Evolutionary conservation across 306 rosid species (phyloP), one percentile per base, ranked within the genome.

Genomic region (Adenanthera pavonina): DNA sequence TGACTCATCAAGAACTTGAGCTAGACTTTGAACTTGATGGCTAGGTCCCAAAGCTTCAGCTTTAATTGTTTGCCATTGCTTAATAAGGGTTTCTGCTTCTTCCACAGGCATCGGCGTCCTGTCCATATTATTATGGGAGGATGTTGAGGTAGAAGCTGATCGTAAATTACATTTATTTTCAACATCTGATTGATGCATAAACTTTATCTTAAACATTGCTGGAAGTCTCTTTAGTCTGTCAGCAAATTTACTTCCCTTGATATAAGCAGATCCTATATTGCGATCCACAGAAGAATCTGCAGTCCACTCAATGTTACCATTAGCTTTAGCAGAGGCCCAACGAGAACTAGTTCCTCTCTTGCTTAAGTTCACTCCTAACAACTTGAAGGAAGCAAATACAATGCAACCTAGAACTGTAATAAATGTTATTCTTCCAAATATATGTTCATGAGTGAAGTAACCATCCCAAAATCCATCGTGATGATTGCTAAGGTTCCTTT

Each of bases 1-100:
- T 12, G 97, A 81, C 79, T 91, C 97, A 14, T 89, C 99, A 72
- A 96, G 99, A 86, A 96, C 90, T 68, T 92, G 88, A 79, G 83
- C 64, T 65, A 96, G 97, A 79, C 70, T 82, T 82, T 86, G 74
- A 74, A 88, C 88, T 88, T 89, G 86, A 88, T 96, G 92, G 80
- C 83, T 82, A 77, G 99, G 94, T 44, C 99, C 99, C 91, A 96
- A 81, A 90, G 97, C 99, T 85, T 93, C 92, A 65, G 94, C 96
- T 86, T 96, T 96, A 75, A 89, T 78, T 64, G 82, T 83, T 90
- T 96, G 99, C 99, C 99, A 96, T 80, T 89, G 91, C 87, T 89
- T 91, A 56, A 96, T 92, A 77, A 96, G 97, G 75, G 84, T 84
- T 89, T 96, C 97, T 13, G 99, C 99, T 89, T 96, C 98, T 77